Base-by-base conservation (phyloP, 495 filamentous ascomycete genomes). In the Penicillium tannophilum region DNA sequence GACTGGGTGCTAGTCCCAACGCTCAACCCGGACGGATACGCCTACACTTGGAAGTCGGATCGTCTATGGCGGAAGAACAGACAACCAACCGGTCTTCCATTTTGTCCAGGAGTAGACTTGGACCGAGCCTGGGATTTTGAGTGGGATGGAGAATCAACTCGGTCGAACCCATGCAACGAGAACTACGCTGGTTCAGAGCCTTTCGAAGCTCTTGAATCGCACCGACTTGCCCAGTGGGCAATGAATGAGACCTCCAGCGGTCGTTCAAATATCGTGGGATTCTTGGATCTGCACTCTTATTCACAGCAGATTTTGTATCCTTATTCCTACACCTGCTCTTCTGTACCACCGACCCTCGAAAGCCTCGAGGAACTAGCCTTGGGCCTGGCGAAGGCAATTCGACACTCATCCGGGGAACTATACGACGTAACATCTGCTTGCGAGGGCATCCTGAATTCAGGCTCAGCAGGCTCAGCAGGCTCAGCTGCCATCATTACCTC, bases 61-160 rank as follows among this genome's bases (percentile, higher is more conserved):
- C 88, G 94, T 7, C 76, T 98, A 1, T 98, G 94, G 94, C 89
- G 93, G 63, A 98, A 98, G 76, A 96, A 94, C 59, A 82, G 94
- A 39, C 94, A 98, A 64, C 81, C 84, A 31, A 97, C 93, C 3
- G 86, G 83, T 52, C 81, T 95, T 57, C 84, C 86, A 19, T 90
- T 92, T 69, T 98, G 94, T 68, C 87, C 81, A 9, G 94, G 94
- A 3, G 74, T 97, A 33, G 94, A 98, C 72, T 79, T 98, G 30
- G 94, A 98, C 63, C 90, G 92, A 35, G 80, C 88, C 2, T 98
- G 89, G 72, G 83, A 86, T 12, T 96, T 88, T 67, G 84, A 90
- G 64, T 98, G 93, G 91, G 87, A 93, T 61, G 84, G 79, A 47
- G 80, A 84, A 20, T 76, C 79, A 10, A 77, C 86, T 11, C 82